Evolutionary conservation across 768 basidiomycete genomes (phyloP).

Genomic region (Scleroderma bovista): DNA sequence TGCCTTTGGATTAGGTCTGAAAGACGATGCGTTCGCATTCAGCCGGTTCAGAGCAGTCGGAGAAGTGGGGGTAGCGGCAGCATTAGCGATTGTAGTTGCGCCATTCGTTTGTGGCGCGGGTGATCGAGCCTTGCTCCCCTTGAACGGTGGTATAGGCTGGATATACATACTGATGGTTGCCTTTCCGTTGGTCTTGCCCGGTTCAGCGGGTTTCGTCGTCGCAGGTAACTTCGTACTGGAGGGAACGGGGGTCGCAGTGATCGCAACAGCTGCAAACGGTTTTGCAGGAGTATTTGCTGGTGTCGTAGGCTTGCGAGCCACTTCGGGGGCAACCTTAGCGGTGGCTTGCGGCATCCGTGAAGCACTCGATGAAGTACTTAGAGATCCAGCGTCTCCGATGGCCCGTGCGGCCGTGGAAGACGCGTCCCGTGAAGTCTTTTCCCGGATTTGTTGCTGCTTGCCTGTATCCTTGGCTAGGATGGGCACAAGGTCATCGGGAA

Average conservation of each 20-base stretch:
- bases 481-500: slow-evolving; percentile 89
- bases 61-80: slow-evolving; percentile 39
- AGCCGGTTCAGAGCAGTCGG: slow-evolving; percentile 57
- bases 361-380: slow-evolving; percentile 41
- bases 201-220: slow-evolving; percentile 23
- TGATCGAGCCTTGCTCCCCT: slow-evolving; percentile 46
- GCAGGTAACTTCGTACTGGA: slow-evolving; percentile 27
- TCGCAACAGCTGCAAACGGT: slow-evolving; percentile 25
- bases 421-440: slow-evolving; percentile 70
- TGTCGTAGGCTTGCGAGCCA: slow-evolving; percentile 21
- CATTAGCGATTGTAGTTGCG: slow-evolving; percentile 24
- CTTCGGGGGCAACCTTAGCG: slow-evolving; percentile 26
- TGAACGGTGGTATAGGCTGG: slow-evolving; percentile 88
- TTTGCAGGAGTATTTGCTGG: slow-evolving; percentile 22
- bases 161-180: slow-evolving; percentile 68
- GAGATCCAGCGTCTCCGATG: slow-evolving; percentile 49
- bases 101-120: slow-evolving; percentile 26
- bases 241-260: slow-evolving; percentile 22
- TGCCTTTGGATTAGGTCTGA: slow-evolving; percentile 84
- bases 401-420: slow-evolving; percentile 58
- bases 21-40: slow-evolving; percentile 87
- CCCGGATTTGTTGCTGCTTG: slow-evolving; percentile 78
- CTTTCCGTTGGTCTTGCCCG: slow-evolving; percentile 39
- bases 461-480: slow-evolving; percentile 93
- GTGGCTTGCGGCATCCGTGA: slow-evolving; percentile 35